Percentiles rank a stretch among this genome's conserved stretches.
Evolutionary conservation across 176 grass and related monocot species (phyloP).

Genomic region (Bonia amplexicaulis): DNA sequence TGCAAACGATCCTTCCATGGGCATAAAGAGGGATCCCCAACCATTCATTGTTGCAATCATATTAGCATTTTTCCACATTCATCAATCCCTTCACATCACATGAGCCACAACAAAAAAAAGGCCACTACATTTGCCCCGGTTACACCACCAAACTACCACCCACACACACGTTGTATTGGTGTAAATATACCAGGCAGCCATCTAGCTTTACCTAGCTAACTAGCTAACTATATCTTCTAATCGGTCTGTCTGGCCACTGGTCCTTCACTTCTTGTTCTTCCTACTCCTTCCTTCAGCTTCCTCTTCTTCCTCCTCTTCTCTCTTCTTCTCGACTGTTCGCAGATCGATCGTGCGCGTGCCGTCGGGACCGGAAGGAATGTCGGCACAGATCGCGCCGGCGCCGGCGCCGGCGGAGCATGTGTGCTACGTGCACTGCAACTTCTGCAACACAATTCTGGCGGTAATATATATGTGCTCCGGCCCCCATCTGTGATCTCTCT

Average conservation of each 20-base stretch:
- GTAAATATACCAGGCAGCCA: not conserved
- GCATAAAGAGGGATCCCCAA: not conserved
- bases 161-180: not conserved
- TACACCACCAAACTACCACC: not conserved
- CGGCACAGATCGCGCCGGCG: constrained; percentile 37
- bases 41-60: constrained; percentile 12
- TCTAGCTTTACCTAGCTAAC: not conserved
- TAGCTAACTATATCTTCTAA: constrained; percentile 5
- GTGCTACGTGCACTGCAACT: constrained; percentile 75
- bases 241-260: constrained; percentile 11
- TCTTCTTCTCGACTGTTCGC: not conserved
- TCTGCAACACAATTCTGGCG: constrained; percentile 71
- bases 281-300: not conserved
- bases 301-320: not conserved
- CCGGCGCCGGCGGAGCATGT: constrained; percentile 30
- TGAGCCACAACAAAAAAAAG: constrained; percentile 17
- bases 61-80: constrained; percentile 24
- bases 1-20: constrained; percentile 7
- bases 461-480: constrained; percentile 13
- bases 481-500: not conserved
- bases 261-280: constrained; percentile 15
- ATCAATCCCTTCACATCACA: not conserved
- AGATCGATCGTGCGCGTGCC: not conserved
- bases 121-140: not conserved
- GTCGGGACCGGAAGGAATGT: constrained; percentile 30